Conservation (phyloP, 176 grass and related monocot genomes). For the Poa annua region DNA sequence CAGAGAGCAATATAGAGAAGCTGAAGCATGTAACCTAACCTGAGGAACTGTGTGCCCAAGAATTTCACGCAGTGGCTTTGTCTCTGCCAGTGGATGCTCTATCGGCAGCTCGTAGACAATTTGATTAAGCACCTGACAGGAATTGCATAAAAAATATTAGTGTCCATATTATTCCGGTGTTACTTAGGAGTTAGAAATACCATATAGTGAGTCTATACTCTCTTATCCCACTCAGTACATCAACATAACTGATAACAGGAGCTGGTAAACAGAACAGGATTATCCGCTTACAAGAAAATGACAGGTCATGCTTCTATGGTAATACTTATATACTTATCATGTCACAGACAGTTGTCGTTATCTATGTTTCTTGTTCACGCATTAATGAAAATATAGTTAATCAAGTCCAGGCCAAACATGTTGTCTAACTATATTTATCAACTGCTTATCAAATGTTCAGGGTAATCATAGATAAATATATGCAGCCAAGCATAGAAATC, state of each 20-base stretch:
- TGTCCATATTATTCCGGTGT: neutral
- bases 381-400: constrained; percentile 15
- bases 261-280: neutral
- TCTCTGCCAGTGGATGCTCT: constrained; percentile 76
- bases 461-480: constrained; percentile 6
- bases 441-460: constrained; percentile 13
- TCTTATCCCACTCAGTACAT: neutral
- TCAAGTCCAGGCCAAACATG: neutral
- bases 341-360: neutral
- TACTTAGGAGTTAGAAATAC: constrained; percentile 1
- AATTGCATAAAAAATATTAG: constrained; percentile 31
- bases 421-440: constrained; percentile 2
- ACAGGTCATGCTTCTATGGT: neutral
- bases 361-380: neutral
- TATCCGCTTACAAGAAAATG: constrained; percentile 13
- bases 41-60: constrained; percentile 90
- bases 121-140: constrained; percentile 85
- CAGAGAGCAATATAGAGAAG: constrained; percentile 4
- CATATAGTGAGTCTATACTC: neutral
- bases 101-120: constrained; percentile 84
- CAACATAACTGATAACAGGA: neutral
- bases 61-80: constrained; percentile 83
- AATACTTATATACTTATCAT: neutral
- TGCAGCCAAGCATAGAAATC: neutral
- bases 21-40: constrained; percentile 51